Conservation (phyloP, 345 rosid species). For the Brassica carinata region DNA sequence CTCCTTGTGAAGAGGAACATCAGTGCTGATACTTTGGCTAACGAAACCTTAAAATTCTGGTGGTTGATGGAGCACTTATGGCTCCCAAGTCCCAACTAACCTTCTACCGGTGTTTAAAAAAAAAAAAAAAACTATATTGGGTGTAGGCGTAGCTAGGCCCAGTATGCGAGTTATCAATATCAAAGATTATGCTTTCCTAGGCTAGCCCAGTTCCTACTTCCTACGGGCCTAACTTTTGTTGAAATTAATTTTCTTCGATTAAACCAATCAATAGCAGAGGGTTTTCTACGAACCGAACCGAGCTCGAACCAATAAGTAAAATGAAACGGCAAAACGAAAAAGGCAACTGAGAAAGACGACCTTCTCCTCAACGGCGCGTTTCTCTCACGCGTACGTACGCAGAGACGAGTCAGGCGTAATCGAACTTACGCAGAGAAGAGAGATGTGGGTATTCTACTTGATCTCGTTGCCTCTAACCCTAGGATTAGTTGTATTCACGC, state of each 20-base stretch:
- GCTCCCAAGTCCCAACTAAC: no score
- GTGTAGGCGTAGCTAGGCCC: neutral
- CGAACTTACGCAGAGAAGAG: neutral
- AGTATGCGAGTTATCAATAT: neutral
- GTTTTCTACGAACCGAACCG: constrained; percentile 24
- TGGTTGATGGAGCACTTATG: no score
- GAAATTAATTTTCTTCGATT: neutral
- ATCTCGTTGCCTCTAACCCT: constrained; percentile 96
- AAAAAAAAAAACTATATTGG: neutral
- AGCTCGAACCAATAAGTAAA: neutral
- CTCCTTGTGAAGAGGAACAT: no score
- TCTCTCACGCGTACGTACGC: constrained; percentile 25
- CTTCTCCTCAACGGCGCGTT: constrained; percentile 32
- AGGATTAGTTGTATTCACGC: constrained; percentile 82
- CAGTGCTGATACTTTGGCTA: no score
- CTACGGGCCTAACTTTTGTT: neutral
- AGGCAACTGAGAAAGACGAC: neutral
- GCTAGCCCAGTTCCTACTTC: neutral
- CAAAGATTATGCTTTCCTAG: neutral
- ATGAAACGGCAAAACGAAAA: neutral
- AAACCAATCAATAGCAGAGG: neutral
- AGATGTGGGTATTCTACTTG: constrained; percentile 98
- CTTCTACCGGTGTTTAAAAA: no score
- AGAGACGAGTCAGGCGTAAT: constrained; percentile 39
- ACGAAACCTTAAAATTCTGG: no score